Conservation (phyloP, 179 eudicot genomes). For the Spinacia oleracea region DNA sequence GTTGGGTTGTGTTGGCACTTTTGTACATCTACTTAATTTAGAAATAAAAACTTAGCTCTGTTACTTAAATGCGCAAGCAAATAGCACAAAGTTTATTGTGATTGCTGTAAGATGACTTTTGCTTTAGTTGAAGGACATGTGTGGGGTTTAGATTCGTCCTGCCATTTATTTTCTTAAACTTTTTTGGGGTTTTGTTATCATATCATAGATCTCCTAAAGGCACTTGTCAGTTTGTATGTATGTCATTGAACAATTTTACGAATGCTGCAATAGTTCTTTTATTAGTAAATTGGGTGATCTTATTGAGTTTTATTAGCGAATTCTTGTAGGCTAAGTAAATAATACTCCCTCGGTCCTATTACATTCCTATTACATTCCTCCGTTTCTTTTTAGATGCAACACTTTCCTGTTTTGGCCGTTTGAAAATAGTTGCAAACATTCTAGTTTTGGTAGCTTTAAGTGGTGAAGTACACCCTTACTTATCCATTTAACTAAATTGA, state of each 20-base stretch:
- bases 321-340: background rate
- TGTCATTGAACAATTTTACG: background rate
- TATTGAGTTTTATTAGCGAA: background rate
- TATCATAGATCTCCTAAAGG: background rate
- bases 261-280: background rate
- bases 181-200: background rate
- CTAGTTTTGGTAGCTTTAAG: too few species aligned
- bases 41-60: background rate
- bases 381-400: too few species aligned
- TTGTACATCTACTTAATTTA: background rate
- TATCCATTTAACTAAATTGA: too few species aligned
- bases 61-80: background rate
- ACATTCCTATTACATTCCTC: too few species aligned
- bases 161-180: background rate
- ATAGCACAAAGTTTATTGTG: background rate
- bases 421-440: too few species aligned
- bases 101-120: background rate
- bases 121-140: background rate
- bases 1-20: background rate
- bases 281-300: background rate
- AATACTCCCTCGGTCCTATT: background rate
- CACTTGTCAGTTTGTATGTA: background rate
- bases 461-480: too few species aligned
- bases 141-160: background rate
- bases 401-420: too few species aligned